These are phyloP conservation scores for Metarhizium guizhouense DNA, from an alignment of 2,329 filamentous ascomycete genomes.

Conservation along the genomic window DNA sequence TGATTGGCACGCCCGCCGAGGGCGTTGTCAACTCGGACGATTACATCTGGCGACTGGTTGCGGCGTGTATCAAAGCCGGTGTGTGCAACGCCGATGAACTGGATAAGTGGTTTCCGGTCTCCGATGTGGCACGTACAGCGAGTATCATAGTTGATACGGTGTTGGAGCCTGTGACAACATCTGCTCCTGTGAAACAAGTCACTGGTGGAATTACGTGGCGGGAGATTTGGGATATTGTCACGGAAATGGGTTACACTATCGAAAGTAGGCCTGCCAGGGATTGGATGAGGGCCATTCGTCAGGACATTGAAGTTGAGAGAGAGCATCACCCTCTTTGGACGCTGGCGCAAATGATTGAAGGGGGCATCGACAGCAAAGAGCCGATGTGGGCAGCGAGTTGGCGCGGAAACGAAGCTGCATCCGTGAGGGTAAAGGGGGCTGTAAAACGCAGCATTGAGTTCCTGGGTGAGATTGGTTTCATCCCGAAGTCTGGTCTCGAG, in stretches of 20 bases:
- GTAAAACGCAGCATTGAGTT: background rate
- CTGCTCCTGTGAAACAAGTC: background rate
- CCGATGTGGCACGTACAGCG: conserved; percentile 7
- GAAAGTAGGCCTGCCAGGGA: background rate
- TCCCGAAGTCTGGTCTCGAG: background rate
- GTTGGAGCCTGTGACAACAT: background rate
- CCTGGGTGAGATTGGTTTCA: background rate
- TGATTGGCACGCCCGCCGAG: conserved; percentile 13
- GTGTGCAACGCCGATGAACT: conserved; percentile 7
- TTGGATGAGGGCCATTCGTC: background rate
- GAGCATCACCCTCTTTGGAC: conserved; percentile 7
- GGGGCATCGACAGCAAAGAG: background rate
- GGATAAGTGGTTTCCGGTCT: conserved; percentile 2
- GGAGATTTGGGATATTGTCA: conserved; percentile 4
- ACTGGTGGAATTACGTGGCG: conserved; percentile 3
- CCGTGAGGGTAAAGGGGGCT: too few species aligned
- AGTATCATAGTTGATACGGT: conserved; percentile 5
- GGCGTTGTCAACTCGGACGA: conserved; percentile 13
- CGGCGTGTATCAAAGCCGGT: conserved; percentile 9
- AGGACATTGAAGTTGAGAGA: conserved; percentile 1
- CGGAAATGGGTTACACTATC: background rate
- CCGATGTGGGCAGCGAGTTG: background rate
- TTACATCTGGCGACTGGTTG: conserved; percentile 12
- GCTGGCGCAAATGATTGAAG: conserved; percentile 3
- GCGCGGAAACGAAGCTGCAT: too few species aligned